A percentile compares a stretch with the other conserved stretches of the same genome.
phyloP scores from a whole-genome alignment of 352 stramenopile species.

The Phytopythium montanum region DNA sequence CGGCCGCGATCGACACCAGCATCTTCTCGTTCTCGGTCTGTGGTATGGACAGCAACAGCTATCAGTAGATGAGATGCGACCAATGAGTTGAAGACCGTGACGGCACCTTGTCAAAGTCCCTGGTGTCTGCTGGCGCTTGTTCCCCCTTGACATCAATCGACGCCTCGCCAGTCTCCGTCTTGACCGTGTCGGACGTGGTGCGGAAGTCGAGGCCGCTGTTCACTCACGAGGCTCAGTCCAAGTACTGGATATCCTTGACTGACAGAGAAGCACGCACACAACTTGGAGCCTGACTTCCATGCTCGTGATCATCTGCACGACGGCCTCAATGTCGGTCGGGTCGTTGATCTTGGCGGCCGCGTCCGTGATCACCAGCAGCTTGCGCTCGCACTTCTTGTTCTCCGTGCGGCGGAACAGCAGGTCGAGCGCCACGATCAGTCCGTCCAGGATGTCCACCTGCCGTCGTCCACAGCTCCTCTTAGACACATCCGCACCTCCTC shows the following conservation, averaged over 20 bases:
- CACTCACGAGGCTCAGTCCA: not conserved
- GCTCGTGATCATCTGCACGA: constrained; percentile 74
- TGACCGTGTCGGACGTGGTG: constrained; percentile 32
- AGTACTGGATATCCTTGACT: not conserved
- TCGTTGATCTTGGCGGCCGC: constrained; percentile 58
- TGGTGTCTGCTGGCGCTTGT: constrained; percentile 12
- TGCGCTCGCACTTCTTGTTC: constrained; percentile 76
- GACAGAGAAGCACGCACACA: constrained; percentile 35
- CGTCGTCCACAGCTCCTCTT: not conserved
- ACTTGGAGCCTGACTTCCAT: constrained; percentile 82
- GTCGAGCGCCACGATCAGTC: constrained; percentile 79
- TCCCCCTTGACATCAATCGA: constrained; percentile 17
- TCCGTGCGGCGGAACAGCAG: constrained; percentile 71
- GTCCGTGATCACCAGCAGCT: constrained; percentile 76
- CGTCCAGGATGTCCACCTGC: constrained; percentile 70
- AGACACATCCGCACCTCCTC: not conserved
- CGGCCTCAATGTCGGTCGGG: constrained; percentile 52
- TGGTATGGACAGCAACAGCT: not conserved
- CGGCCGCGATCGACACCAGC: constrained; percentile 71
- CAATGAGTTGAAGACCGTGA: not conserved
- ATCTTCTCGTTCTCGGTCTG: constrained; percentile 83
- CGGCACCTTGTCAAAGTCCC: constrained; percentile 27
- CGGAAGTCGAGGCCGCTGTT: constrained; percentile 66
- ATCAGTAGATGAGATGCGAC: not conserved
- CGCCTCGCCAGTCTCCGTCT: constrained; percentile 10